Evolutionary conservation across 768 basidiomycete genomes (phyloP), one percentile per base, ranked within the genome.

Genomic region (Holtermannia corniformis): DNA sequence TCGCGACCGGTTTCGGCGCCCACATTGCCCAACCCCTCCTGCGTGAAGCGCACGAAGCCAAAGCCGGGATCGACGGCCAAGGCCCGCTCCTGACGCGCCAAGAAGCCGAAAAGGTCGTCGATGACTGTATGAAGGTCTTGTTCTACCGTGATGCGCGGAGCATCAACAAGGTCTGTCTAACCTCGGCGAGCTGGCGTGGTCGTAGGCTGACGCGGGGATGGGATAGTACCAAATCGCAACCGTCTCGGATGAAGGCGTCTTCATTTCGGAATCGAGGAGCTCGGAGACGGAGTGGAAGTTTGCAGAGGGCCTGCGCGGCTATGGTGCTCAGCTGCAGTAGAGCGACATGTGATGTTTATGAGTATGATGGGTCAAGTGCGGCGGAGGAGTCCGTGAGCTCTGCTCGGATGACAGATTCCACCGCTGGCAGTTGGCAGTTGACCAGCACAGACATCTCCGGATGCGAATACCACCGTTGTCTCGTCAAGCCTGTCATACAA

Each of bases 121-220:
- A 86, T 64, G 81, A 86, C 47, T 82, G 85, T 68, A 87, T 99
- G 84, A 82, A 83, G 60, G 91, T 97, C 14, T 79, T 99, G 45
- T 97, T 84, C 75, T 99, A 99, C 75, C 82, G 95, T 42, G 95
- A 99, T 63, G 93, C 93, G 4, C 79, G 93, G 61, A 89, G 87
- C 76, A 76, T 92, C 72, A 86, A 97, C 79, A 95, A 96, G 81
- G 92, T 88, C 58, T 26, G 78, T 66, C 42, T 20, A 13, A 13
- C 3, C 24, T 12, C 25, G 21, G n/a, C 12, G 19, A n/a, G 14
- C 21, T 10, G 25, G n/a, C 22, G 19, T n/a, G 19, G 13, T 22
- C n/a, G 11, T 21, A 12, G 44, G 46, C 37, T 16, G 40, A 25
- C 20, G 41, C 23, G 49, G 10, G 10, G 24, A n/a, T n/a, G 19